A percentile compares a stretch with the other conserved stretches of the same genome.
Evolutionary conservation across 129 eudicot genomes (phyloP).

Genomic region (Centella asiatica): DNA sequence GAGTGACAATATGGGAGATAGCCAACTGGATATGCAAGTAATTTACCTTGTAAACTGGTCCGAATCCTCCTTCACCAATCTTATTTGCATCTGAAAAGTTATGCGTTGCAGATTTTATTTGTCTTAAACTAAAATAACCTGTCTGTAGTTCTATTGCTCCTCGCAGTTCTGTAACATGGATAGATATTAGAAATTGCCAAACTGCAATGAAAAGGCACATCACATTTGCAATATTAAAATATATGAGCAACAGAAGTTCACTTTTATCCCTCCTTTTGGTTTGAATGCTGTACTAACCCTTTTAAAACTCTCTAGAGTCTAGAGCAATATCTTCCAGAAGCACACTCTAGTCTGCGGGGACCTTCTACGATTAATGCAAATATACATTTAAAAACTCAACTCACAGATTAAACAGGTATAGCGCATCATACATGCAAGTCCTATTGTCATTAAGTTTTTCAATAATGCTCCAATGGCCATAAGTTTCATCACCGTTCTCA

Average conservation of each 20-base stretch:
- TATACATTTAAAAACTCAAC: neutral
- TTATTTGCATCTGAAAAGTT: constrained; percentile 37
- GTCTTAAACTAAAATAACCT: constrained; percentile 35
- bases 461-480: no score
- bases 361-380: neutral
- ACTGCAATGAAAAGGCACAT: neutral
- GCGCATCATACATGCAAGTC: no score
- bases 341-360: no score
- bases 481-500: no score
- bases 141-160: constrained; percentile 31
- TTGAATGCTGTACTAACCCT: no score
- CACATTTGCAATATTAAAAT: neutral
- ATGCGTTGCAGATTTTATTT: constrained; percentile 41
- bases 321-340: no score
- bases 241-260: no score
- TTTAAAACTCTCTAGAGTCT: no score
- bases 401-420: neutral
- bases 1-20: neutral
- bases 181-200: neutral
- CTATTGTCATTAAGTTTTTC: no score
- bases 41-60: constrained; percentile 48
- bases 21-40: neutral
- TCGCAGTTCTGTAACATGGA: constrained; percentile 28
- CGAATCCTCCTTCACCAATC: constrained; percentile 61
- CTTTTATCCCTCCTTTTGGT: no score